Percentiles rank a stretch among this genome's conserved stretches.
These are phyloP conservation scores for Hirsutella rhossiliensis DNA, from an alignment of 2,329 filamentous ascomycete species.

Conservation along the genomic window DNA sequence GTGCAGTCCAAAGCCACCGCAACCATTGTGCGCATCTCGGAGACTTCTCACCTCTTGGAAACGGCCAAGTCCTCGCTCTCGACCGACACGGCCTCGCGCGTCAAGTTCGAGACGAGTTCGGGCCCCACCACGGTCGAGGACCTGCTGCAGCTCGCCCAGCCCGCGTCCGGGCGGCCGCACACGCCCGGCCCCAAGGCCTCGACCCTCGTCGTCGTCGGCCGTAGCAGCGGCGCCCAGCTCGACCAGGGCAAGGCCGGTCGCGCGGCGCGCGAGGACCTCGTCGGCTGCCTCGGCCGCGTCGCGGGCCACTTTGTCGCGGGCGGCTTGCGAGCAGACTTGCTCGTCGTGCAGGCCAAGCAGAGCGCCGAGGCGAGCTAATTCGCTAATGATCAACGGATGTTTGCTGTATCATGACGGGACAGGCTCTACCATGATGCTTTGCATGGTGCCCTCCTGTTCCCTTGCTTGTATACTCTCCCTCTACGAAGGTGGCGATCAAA, in stretches of 20 bases:
- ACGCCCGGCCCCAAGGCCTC: conserved; percentile 3
- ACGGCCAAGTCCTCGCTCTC: conserved; percentile 4
- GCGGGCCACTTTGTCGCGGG: conserved; percentile 11
- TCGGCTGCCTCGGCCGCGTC: conserved; percentile 11
- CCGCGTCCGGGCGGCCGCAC: conserved; percentile 3
- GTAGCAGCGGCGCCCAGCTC: conserved; percentile 6
- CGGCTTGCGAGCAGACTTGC: conserved; percentile 11
- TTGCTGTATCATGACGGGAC: not conserved
- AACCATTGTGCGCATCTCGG: conserved; percentile 44
- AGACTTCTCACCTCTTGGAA: conserved; percentile 4
- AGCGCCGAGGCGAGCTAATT: not conserved
- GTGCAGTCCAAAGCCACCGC: conserved; percentile 68
- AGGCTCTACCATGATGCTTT: no score
- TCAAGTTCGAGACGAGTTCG: conserved; percentile 9
- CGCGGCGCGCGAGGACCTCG: conserved; percentile 8
- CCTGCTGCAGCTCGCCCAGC: conserved; percentile 8
- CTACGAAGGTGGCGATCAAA: no score
- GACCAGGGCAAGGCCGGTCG: conserved; percentile 11
- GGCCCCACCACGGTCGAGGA: conserved; percentile 10
- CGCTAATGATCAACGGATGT: not conserved
- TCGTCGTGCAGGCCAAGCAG: conserved; percentile 19
- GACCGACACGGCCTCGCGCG: conserved; percentile 4
- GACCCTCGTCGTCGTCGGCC: conserved; percentile 12
- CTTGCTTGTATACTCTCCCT: no score
- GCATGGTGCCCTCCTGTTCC: no score